Evolutionary conservation across 768 basidiomycete species (phyloP).

Genomic region (Tulasnella calospora): DNA sequence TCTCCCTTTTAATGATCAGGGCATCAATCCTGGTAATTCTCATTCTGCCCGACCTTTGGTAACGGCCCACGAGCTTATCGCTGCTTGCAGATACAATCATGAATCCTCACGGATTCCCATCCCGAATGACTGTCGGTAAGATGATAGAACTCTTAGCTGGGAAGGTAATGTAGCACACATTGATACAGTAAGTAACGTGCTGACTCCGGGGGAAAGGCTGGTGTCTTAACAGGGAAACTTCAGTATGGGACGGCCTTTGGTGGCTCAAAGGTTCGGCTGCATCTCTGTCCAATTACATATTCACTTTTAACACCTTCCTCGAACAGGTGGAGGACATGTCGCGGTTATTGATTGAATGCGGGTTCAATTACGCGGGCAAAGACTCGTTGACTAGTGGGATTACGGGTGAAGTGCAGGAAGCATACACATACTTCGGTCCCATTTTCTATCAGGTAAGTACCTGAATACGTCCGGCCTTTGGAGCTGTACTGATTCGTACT

Average conservation of each 20-base stretch:
- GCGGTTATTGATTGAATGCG: conserved; percentile 86
- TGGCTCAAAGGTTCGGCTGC: conserved; percentile 75
- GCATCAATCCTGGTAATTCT: conserved; percentile 76
- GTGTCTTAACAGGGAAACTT: conserved; percentile 80
- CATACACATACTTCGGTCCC: conserved; percentile 97
- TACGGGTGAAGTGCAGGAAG: conserved; percentile 92
- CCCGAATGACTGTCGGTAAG: conserved; percentile 98
- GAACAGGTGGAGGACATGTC: conserved; percentile 78
- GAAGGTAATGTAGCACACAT: conserved; percentile 53
- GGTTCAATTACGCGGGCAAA: conserved; percentile 97
- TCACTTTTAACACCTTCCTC: too few relatives aligned
- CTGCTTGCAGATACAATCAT: conserved; percentile 81
- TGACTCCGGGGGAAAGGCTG: conserved; percentile 54
- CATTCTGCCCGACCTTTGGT: conserved; percentile 7
- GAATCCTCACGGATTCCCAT: conserved; percentile 99
- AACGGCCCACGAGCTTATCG: conserved; percentile 23
- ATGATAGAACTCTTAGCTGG: conserved; percentile 98
- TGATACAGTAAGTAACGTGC: background rate
- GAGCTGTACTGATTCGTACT: background rate
- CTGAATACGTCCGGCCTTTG: conserved; percentile 22
- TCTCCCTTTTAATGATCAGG: conserved; percentile 98
- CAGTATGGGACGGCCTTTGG: conserved; percentile 97
- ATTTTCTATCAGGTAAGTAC: conserved; percentile 87
- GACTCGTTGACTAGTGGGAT: conserved; percentile 98
- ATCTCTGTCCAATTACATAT: too few relatives aligned